Evolutionary conservation across 2,329 filamentous ascomycete species (phyloP), one percentile per base, ranked within the genome.

Genomic region (Neopestalotiopsis sp.): DNA sequence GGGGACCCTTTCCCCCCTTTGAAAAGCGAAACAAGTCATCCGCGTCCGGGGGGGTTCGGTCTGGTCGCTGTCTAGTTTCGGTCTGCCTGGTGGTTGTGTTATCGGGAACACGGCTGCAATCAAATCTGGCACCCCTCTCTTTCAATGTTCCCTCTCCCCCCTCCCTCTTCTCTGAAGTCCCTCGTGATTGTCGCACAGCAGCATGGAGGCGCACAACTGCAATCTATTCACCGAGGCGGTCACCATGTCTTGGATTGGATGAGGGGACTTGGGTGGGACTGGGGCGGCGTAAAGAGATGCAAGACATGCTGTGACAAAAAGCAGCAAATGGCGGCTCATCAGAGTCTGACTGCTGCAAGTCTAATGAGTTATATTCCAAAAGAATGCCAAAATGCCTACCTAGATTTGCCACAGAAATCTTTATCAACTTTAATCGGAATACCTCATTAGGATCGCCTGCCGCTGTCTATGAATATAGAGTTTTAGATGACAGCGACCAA

Each of bases 211-310:
- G 20, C 17, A 24, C 49, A 17, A 24, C 17, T 56, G 17, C 57
- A 34, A 34, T 59, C 24, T 59, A 34, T 59, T 59, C 57, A 59
- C 57, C 57, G 57, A 59, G 13, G 57, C 24, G 57, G 24, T 24
- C 24, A 59, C 12, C 28, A 52, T 59, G 57, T 59, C 57, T 59
- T 59, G 24, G 24, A 59, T 28, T 59, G 20, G 45, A 28, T 28
- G 24, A 28, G 24, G 24, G 24, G 24, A 28, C 24, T 28, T 28
- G 24, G 24, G 24, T 3, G 2, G 45, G 45, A 20, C 9, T 17
- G 1, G 20, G 45, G 45, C 45, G 6, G 20, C 57, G 57, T 24
- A 13, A 30, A 34, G 24, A 59, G 57, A 24, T 30, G 30, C 7
- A n/a, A 59, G 57, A 59, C 57, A 59, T 34, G 57, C 24, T 59